Evolutionary conservation across 1,284 basidiomycete species (phyloP).

Genomic region (Pseudozyma hubeiensis): DNA sequence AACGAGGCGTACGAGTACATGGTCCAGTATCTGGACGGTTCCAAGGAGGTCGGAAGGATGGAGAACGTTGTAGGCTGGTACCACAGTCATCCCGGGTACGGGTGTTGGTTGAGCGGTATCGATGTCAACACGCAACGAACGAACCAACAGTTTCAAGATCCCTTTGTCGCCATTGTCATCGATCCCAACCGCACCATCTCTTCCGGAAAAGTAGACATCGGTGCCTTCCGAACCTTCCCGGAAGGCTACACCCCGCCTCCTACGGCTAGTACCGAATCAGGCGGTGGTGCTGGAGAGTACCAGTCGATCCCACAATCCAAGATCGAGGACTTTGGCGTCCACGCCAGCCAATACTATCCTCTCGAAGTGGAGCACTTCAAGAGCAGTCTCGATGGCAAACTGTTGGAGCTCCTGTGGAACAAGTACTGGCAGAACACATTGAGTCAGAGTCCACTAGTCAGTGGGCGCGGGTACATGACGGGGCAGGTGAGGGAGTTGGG

Average conservation of each 20-base stretch:
- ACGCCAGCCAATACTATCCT: constrained; percentile 95
- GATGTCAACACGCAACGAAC: constrained; percentile 96
- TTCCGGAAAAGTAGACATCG: constrained; percentile 97
- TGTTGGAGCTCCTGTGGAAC: constrained; percentile 93
- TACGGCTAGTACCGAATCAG: constrained; percentile 73
- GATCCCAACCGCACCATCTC: constrained; percentile 98
- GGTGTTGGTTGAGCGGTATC: constrained; percentile 98
- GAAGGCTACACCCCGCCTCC: constrained; percentile 73
- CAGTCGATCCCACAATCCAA: constrained; percentile 85
- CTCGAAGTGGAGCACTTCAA: constrained; percentile 96
- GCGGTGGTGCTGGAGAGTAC: constrained; percentile 71
- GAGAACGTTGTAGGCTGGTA: constrained; percentile 99
- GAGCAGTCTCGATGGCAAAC: constrained; percentile 82
- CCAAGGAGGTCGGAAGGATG: constrained; percentile 81
- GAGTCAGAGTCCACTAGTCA: constrained; percentile 87
- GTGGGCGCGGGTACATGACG: constrained; percentile 89
- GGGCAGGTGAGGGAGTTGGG: constrained; percentile 88
- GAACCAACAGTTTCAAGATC: constrained; percentile 94
- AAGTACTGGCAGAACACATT: constrained; percentile 99
- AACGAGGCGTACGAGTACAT: constrained; percentile 98
- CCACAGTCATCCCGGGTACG: constrained; percentile 98
- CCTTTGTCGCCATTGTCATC: constrained; percentile 96
- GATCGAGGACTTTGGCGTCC: constrained; percentile 77
- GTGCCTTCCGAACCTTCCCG: constrained; percentile 96
- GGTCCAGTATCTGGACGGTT: constrained; percentile 88